These are phyloP conservation scores for Tripterygium wilfordii DNA, from an alignment of 177 flowering plant genomes.

Conservation along the genomic window DNA sequence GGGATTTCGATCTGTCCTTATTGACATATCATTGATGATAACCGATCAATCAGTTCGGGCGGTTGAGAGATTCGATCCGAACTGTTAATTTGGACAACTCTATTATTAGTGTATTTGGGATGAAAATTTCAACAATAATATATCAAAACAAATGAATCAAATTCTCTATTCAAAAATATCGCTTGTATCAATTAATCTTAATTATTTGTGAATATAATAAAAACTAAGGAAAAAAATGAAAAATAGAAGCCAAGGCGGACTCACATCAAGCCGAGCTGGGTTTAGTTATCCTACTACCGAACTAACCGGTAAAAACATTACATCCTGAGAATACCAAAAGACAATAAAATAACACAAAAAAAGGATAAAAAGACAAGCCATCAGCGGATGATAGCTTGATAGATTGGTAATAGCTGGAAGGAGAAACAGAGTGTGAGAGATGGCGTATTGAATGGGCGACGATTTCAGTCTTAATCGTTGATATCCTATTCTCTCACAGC, in stretches of 20 bases:
- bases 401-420: neutral
- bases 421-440: constrained; percentile 13
- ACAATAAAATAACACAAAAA: neutral
- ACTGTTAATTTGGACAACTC: too few relatives aligned
- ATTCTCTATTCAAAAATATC: too few relatives aligned
- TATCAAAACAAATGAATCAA: neutral
- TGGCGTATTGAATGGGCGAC: constrained; percentile 29
- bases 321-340: too few relatives aligned
- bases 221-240: neutral
- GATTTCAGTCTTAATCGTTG: neutral
- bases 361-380: constrained; percentile 4
- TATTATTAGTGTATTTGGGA: too few relatives aligned
- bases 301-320: constrained; percentile 19
- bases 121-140: too few relatives aligned
- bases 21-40: too few relatives aligned
- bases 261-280: too few relatives aligned
- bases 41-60: too few relatives aligned
- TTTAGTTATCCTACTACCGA: constrained; percentile 13
- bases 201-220: too few relatives aligned
- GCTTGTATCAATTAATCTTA: too few relatives aligned
- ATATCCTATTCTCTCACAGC: neutral
- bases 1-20: too few relatives aligned
- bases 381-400: neutral
- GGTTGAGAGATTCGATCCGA: too few relatives aligned
- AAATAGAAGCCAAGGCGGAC: neutral